Base-by-base conservation (phyloP, 2,329 filamentous ascomycete species). In the Ceratocystis huliohia region DNA sequence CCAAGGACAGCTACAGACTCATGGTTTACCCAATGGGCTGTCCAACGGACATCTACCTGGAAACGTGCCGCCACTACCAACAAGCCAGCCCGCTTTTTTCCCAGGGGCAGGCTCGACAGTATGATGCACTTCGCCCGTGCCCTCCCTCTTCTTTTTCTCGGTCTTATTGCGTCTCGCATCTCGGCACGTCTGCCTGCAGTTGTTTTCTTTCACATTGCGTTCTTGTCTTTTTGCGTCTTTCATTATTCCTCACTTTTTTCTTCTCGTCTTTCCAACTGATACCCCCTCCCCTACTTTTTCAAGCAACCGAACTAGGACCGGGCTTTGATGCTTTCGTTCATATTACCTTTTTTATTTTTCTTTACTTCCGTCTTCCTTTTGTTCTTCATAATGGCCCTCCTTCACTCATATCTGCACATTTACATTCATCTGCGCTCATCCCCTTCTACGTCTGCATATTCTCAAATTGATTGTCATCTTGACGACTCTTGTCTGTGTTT, bases 31-130 rank as follows among this genome's bases (percentile, higher is more conserved):
- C 8, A 37, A 45, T 20, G 25, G 37, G 37, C 22, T 62, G 22
- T 8, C 25, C 20, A 33, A 41, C 33, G 44, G 37, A n/a, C 63
- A 53, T 25, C 17, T 48, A n/a, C 48, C 33, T 8, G 63, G 63
- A 10, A 30, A 57, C 7, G 57, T 65, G 63, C 63, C 33, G 20
- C 63, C 48, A 25, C 61, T 50, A 25, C 65, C 65, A 25, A 67
- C 65, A 28, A 67, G 65, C 48, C 65, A 67, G 41, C 65, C 61
- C 15, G 10, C 48, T 17, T 67, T 59, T 22, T 67, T 63, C 44
- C 65, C 61, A 7, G 41, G 65, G 17, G 50, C 41, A 30, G 48
- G 48, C 53, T 65, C 64, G 33, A 13, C 64, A 17, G 61, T 65
- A 25, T 65, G 25, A 61, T 25, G 10, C 6, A 7, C 5, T 17